phyloP scores from a whole-genome alignment of 805 yeast species.

The Martiniozyma abietophila region DNA sequence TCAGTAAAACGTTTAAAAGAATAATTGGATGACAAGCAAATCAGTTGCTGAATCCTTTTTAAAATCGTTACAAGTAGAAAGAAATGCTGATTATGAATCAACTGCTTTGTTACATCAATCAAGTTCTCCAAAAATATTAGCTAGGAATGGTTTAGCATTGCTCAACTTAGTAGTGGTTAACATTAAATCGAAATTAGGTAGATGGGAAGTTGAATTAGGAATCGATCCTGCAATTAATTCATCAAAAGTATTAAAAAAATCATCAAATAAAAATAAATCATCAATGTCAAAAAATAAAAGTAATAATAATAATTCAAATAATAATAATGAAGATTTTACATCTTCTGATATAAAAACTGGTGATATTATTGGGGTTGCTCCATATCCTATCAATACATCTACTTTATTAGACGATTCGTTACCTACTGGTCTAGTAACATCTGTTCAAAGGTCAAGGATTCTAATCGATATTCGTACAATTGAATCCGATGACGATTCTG shows the following conservation, averaged over 20 bases:
- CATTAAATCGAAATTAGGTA: slow-evolving; percentile 71
- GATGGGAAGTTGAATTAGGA: slow-evolving; percentile 56
- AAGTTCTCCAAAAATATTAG: slow-evolving; percentile 56
- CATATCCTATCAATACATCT: slow-evolving; percentile 27
- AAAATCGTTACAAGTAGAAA: slow-evolving; percentile 28
- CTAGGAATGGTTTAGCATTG: slow-evolving; percentile 65
- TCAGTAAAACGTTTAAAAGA: too few species aligned
- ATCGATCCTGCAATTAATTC: slow-evolving; percentile 25
- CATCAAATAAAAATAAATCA: neutral
- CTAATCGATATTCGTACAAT: slow-evolving; percentile 50
- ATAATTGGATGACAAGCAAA: too few species aligned
- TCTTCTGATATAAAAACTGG: slow-evolving; percentile 57
- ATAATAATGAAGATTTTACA: slow-evolving; percentile 25
- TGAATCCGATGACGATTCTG: neutral
- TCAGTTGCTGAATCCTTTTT: too few species aligned
- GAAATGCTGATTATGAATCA: slow-evolving; percentile 42
- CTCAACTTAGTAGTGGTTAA: slow-evolving; percentile 53
- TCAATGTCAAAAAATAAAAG: neutral
- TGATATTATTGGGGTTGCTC: slow-evolving; percentile 62
- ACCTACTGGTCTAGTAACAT: slow-evolving; percentile 60
- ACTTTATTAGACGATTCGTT: slow-evolving; percentile 13
- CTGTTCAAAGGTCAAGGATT: slow-evolving; percentile 37
- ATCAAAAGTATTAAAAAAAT: slow-evolving; percentile 20
- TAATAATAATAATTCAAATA: slow-evolving; percentile 15
- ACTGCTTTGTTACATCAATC: slow-evolving; percentile 35